Evolutionary conservation across 495 filamentous ascomycete genomes (phyloP), one percentile per base, ranked within the genome.

Genomic region (Aspergillus conjunctus): DNA sequence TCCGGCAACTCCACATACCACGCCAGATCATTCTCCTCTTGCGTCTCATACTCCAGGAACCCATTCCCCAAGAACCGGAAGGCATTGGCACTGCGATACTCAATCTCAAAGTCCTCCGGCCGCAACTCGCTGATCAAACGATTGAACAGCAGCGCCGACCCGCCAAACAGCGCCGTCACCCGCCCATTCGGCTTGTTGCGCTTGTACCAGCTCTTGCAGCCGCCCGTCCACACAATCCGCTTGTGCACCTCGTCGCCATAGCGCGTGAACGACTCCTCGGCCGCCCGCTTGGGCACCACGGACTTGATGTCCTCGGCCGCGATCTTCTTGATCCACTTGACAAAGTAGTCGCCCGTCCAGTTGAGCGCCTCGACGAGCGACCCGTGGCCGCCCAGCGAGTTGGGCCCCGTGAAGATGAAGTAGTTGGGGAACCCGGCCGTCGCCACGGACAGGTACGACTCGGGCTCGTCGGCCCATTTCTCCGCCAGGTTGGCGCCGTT

Each of bases 1-100:
- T 55, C 51, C 18, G 62, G 62, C 46, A 65, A 49, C 34, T 68
- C 54, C 17, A 71, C 60, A 59, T 73, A 72, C 60, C 62, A 72
- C 41, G 68, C 56, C 60, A 72, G 33, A 63, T 72, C 70, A 57
- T 58, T 62, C 7, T 60, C 61, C 51, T 66, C 60, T 2, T 56
- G 54, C 63, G 63, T 63, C 56, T 73, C 71, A 45, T 59, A 68
- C 57, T 64, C 69, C 32, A 68, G 56, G 37, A 61, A 72, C 12
- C 82, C 82, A 68, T 81, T 81, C 1, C 82, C 82, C 63, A 84
- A 55, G 66, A 77, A 83, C n/a, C 69, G 58, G 64, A 84, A 83
- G 4, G 74, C 61, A 60, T 85, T 83, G 1, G 59, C 57, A 20
- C 71, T 69, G 8, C 67, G 64, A 56, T 82, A 81, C 61, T 73